Percentiles rank a stretch among this genome's conserved stretches.
Evolutionary conservation across 805 yeast species (phyloP).

Genomic region (Candida chilensis): DNA sequence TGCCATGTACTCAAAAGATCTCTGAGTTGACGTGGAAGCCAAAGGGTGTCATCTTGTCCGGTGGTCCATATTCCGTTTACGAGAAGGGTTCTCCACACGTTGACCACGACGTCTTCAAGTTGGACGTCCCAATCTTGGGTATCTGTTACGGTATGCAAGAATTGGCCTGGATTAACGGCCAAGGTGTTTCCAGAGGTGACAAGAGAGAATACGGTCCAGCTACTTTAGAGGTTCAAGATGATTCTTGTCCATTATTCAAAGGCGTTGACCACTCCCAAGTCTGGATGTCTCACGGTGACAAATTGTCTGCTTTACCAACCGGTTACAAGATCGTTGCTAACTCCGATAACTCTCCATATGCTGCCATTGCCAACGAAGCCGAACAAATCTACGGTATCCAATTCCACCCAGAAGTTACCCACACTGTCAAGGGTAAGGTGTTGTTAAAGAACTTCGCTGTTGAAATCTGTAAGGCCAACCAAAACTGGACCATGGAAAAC

Average conservation of each 20-base stretch:
- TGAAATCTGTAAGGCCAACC: conserved; percentile 74
- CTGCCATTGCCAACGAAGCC: conserved; percentile 76
- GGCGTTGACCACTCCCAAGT: conserved; percentile 93
- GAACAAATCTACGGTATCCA: conserved; percentile 87
- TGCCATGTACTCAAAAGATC: conserved; percentile 98
- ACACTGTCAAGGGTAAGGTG: conserved; percentile 83
- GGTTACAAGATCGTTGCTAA: conserved; percentile 87
- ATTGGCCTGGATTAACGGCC: conserved; percentile 94
- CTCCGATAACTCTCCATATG: conserved; percentile 90
- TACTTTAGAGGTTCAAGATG: conserved; percentile 66
- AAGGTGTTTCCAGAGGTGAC: conserved; percentile 90
- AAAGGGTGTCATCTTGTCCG: conserved; percentile 91
- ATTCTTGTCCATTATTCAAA: conserved; percentile 61
- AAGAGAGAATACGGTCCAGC: conserved; percentile 99
- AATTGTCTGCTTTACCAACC: conserved; percentile 80
- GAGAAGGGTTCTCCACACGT: conserved; percentile 96
- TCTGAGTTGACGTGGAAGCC: conserved; percentile 90
- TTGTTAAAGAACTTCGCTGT: conserved; percentile 90
- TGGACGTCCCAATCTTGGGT: conserved; percentile 91
- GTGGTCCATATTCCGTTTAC: conserved; percentile 97
- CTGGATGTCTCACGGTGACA: conserved; percentile 99
- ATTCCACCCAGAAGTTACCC: conserved; percentile 99
- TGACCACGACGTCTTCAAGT: conserved; percentile 85
- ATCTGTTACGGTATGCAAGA: conserved; percentile 99
- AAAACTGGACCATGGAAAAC: conserved; percentile 97